These are phyloP conservation scores for Dendrobium chrysotoxum DNA, from an alignment of 106 monocot genomes.

Conservation along the genomic window DNA sequence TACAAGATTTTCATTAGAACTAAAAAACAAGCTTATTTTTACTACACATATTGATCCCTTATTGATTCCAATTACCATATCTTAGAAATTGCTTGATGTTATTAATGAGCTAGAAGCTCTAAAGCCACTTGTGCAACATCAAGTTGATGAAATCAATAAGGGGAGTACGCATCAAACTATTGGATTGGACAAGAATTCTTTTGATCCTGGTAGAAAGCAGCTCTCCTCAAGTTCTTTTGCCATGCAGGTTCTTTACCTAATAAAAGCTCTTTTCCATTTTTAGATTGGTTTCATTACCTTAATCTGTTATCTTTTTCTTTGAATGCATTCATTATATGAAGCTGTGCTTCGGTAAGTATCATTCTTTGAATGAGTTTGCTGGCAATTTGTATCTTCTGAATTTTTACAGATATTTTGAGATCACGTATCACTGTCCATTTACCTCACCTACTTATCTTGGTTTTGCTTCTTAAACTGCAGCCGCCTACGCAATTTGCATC, in stretches of 20 bases:
- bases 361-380: background rate
- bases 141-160: constrained; percentile 66
- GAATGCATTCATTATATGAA: background rate
- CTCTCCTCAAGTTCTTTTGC: constrained; percentile 14
- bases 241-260: constrained; percentile 47
- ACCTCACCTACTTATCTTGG: background rate
- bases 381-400: background rate
- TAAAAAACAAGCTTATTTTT: background rate
- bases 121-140: constrained; percentile 60
- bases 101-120: constrained; percentile 77
- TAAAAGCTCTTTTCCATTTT: background rate
- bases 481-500: constrained; percentile 19
- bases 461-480: constrained; percentile 22
- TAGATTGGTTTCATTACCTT: background rate
- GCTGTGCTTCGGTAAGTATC: background rate
- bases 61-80: constrained; percentile 6
- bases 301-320: background rate
- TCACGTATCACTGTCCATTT: background rate
- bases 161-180: constrained; percentile 25
- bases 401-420: background rate
- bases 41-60: constrained; percentile 7
- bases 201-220: constrained; percentile 24
- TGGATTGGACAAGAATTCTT: constrained; percentile 14
- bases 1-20: background rate
- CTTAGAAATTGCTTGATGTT: constrained; percentile 77